Percentiles rank a stretch among this genome's conserved stretches.
These are phyloP conservation scores for Gelatoporia subvermispora DNA, from an alignment of 768 basidiomycete genomes.

Conservation along the genomic window DNA sequence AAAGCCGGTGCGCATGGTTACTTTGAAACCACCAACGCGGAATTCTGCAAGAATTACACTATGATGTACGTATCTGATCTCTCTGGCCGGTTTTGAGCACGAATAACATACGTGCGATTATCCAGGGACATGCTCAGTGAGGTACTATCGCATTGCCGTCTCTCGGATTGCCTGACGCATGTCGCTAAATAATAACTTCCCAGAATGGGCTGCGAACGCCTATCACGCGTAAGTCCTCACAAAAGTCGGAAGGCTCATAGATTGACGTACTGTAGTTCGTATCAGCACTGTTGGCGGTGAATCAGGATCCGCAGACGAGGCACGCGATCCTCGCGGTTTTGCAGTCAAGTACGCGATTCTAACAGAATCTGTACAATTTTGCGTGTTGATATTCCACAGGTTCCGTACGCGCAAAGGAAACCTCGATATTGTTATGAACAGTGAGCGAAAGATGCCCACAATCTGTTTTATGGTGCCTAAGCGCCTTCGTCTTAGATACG, in stretches of 20 bases:
- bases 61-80: constrained; percentile 22
- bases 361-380: constrained; percentile 2
- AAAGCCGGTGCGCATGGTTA: constrained; percentile 43
- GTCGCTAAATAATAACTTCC: constrained; percentile 16
- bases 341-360: constrained; percentile 38
- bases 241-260: background rate
- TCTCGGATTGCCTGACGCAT: background rate
- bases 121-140: constrained; percentile 32
- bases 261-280: constrained; percentile 30
- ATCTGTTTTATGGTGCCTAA: background rate
- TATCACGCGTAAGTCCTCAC: constrained; percentile 21
- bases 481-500: constrained; percentile 30
- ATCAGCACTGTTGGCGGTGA: constrained; percentile 57
- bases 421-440: constrained; percentile 32
- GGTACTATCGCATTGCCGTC: background rate
- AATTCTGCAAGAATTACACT: constrained; percentile 30
- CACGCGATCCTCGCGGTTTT: constrained; percentile 51
- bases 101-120: constrained; percentile 12
- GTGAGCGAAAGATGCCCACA: constrained; percentile 3
- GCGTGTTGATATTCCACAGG: constrained; percentile 11
- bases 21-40: constrained; percentile 49
- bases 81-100: constrained; percentile 12
- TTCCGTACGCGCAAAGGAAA: constrained; percentile 35
- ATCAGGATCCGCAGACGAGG: constrained; percentile 42
- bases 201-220: constrained; percentile 27